A percentile compares a stretch with the other conserved stretches of the same genome.
Evolutionary conservation across 345 rosid genomes (phyloP).

Genomic region (Syzygium aromaticum): DNA sequence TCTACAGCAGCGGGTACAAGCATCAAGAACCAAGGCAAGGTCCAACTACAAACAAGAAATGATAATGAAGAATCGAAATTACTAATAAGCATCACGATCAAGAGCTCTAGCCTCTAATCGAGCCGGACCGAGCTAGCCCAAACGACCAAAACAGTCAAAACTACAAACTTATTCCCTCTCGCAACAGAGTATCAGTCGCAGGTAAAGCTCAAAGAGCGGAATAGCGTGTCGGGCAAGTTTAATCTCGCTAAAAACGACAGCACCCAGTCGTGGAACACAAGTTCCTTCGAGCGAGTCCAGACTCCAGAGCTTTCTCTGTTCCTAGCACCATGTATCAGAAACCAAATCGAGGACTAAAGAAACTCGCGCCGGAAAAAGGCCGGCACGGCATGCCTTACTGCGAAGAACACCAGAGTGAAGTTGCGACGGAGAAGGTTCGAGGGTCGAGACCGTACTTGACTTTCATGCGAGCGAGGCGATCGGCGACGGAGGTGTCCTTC

Average conservation of each 20-base stretch:
- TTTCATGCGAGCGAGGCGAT: conserved; percentile 99
- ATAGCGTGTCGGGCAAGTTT: not conserved
- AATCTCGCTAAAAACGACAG: not conserved
- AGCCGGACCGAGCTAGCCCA: not conserved
- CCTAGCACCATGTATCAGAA: not conserved
- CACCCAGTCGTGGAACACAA: not conserved
- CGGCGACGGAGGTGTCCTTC: conserved; percentile 95
- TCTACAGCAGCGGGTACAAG: not conserved
- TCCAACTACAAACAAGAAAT: not conserved
- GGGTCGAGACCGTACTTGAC: conserved; percentile 43
- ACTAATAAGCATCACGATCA: not conserved
- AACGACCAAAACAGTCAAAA: not conserved
- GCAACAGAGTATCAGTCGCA: not conserved
- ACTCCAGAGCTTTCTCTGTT: not conserved
- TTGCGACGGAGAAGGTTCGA: not conserved
- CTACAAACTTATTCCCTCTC: not conserved
- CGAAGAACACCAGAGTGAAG: not conserved
- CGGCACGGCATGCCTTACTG: not conserved
- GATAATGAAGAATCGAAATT: not conserved
- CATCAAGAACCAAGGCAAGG: not conserved
- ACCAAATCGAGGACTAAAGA: not conserved
- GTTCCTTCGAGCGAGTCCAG: not conserved
- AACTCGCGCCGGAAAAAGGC: not conserved
- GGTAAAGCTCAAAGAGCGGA: not conserved
- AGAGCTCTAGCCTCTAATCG: not conserved